phyloP scores from a whole-genome alignment of 352 stramenopile species.

The Phytopythium aichiense region DNA sequence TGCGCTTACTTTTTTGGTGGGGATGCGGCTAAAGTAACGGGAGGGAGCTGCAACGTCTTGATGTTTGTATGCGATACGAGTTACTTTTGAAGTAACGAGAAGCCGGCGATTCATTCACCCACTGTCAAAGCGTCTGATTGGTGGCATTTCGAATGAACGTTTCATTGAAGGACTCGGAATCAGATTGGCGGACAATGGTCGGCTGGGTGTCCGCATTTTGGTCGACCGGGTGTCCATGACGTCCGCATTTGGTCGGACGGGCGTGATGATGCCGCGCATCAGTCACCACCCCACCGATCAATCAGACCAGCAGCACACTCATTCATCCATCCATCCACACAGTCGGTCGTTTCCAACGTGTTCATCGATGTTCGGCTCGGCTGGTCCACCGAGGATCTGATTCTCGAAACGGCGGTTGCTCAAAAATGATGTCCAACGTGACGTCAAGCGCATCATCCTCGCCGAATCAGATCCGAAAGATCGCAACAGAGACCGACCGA shows the following conservation, averaged over 20 bases:
- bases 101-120: not conserved
- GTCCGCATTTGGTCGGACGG: no score
- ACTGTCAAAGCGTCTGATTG: not conserved
- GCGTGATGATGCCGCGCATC: no score
- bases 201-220: no score
- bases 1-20: conserved; percentile 4
- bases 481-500: not conserved
- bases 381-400: not conserved
- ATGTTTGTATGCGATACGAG: not conserved
- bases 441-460: not conserved
- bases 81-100: conserved; percentile 13
- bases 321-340: no score
- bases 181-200: not conserved
- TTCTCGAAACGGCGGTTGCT: not conserved
- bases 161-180: not conserved
- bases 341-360: no score
- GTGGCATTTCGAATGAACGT: not conserved
- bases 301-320: no score
- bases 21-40: conserved; percentile 22
- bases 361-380: not conserved
- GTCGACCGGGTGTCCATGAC: no score
- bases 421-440: not conserved
- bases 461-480: not conserved
- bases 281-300: no score
- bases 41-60: not conserved